These are phyloP conservation scores for Penicillium arizonense DNA, from an alignment of 495 filamentous ascomycete genomes.

Conservation along the genomic window DNA sequence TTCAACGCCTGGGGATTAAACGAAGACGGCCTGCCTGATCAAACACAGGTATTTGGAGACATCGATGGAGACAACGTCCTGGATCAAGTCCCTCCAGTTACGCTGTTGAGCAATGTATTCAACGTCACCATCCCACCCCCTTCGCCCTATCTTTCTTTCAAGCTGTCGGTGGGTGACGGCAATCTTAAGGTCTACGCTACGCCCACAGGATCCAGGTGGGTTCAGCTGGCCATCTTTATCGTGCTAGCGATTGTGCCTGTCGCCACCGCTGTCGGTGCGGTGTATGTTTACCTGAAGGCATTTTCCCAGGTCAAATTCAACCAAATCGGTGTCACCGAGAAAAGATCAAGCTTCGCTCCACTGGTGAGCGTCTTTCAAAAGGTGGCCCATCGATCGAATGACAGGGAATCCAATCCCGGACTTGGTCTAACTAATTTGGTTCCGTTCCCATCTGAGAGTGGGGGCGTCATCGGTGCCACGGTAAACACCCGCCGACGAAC, in stretches of 20 bases:
- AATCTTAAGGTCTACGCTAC: constrained; percentile 47
- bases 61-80: constrained; percentile 50
- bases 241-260: constrained; percentile 56
- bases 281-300: constrained; percentile 60
- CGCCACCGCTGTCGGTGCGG: constrained; percentile 45
- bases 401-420: constrained; percentile 17
- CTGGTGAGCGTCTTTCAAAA: constrained; percentile 15
- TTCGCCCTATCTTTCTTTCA: constrained; percentile 54
- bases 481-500: constrained; percentile 44
- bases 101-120: constrained; percentile 10
- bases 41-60: constrained; percentile 56
- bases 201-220: constrained; percentile 49
- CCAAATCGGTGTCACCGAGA: constrained; percentile 56
- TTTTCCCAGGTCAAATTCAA: constrained; percentile 76
- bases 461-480: constrained; percentile 34
- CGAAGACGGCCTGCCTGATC: constrained; percentile 61
- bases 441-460: constrained; percentile 40
- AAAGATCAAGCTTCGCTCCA: constrained; percentile 28
- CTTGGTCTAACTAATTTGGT: constrained; percentile 33
- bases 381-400: not conserved
- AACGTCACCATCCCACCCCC: constrained; percentile 51
- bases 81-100: constrained; percentile 10
- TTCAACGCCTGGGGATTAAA: constrained; percentile 70
- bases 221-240: constrained; percentile 56
- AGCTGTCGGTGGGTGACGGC: constrained; percentile 54